phyloP scores from a whole-genome alignment of 352 stramenopile species.

The Phytopythium aichiense region DNA sequence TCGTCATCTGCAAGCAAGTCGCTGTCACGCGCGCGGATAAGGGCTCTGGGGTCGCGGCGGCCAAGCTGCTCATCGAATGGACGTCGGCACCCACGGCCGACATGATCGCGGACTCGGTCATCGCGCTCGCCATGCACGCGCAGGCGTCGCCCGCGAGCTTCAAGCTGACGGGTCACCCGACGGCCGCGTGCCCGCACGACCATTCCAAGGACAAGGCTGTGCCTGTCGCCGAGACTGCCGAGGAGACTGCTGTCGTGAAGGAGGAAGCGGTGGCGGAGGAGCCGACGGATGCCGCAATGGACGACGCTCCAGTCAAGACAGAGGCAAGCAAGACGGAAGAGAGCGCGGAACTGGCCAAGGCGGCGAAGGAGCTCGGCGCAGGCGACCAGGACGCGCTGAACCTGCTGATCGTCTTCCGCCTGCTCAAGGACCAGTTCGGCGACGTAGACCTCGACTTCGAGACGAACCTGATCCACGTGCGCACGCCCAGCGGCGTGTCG shows the following conservation, averaged over 20 bases:
- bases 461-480: conserved; percentile 87
- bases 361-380: conserved; percentile 58
- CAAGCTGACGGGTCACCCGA: conserved; percentile 74
- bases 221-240: not conserved
- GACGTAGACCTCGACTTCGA: conserved; percentile 84
- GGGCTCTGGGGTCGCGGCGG: conserved; percentile 11
- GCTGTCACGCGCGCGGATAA: conserved; percentile 54
- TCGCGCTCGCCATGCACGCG: conserved; percentile 94
- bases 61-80: conserved; percentile 76
- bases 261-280: not conserved
- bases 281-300: conserved; percentile 3
- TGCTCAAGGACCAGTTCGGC: conserved; percentile 85
- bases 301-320: conserved; percentile 11
- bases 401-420: conserved; percentile 74
- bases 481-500: conserved; percentile 64
- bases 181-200: conserved; percentile 72
- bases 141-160: conserved; percentile 80
- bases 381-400: conserved; percentile 80
- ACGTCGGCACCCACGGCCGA: conserved; percentile 92
- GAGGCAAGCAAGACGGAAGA: conserved; percentile 13
- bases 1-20: conserved; percentile 72
- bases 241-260: not conserved
- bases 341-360: conserved; percentile 35
- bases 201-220: conserved; percentile 49
- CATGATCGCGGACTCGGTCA: conserved; percentile 95